Percentiles rank a stretch among this genome's conserved stretches.
These are phyloP conservation scores for Phytophthora ohioensis DNA, from an alignment of 352 stramenopile genomes.

Conservation along the genomic window DNA sequence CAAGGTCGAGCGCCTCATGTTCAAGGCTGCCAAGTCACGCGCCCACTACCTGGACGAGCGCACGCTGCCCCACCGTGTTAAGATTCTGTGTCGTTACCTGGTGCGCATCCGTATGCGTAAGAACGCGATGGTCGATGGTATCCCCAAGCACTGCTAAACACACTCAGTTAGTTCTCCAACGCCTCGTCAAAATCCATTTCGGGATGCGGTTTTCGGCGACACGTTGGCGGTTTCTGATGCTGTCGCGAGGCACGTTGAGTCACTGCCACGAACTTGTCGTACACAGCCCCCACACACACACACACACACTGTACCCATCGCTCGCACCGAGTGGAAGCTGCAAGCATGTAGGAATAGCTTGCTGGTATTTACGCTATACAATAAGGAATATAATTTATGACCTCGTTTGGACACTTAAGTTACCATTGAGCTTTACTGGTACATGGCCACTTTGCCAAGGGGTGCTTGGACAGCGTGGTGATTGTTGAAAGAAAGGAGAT, in stretches of 20 bases:
- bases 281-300: background rate
- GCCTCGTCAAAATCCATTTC: slow-evolving; percentile 3
- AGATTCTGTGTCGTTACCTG: slow-evolving; percentile 61
- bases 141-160: slow-evolving; percentile 27
- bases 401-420: slow-evolving; percentile 13
- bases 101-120: slow-evolving; percentile 68
- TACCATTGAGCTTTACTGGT: background rate
- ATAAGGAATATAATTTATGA: slow-evolving; percentile 35
- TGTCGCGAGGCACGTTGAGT: slow-evolving; percentile 2
- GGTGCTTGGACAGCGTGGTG: background rate
- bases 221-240: background rate
- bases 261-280: background rate
- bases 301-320: too few species aligned
- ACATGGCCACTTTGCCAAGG: too few species aligned
- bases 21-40: slow-evolving; percentile 54
- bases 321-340: slow-evolving; percentile 2
- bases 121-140: slow-evolving; percentile 50
- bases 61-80: slow-evolving; percentile 58
- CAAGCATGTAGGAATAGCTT: slow-evolving; percentile 23
- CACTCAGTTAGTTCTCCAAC: background rate
- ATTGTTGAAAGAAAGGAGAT: slow-evolving; percentile 9
- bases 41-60: slow-evolving; percentile 65
- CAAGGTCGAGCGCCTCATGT: slow-evolving; percentile 75
- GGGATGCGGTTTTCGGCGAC: slow-evolving; percentile 4
- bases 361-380: slow-evolving; percentile 39